These are phyloP conservation scores for Cercospora zeae-maydis DNA, from an alignment of 2,329 filamentous ascomycete genomes.

Conservation along the genomic window DNA sequence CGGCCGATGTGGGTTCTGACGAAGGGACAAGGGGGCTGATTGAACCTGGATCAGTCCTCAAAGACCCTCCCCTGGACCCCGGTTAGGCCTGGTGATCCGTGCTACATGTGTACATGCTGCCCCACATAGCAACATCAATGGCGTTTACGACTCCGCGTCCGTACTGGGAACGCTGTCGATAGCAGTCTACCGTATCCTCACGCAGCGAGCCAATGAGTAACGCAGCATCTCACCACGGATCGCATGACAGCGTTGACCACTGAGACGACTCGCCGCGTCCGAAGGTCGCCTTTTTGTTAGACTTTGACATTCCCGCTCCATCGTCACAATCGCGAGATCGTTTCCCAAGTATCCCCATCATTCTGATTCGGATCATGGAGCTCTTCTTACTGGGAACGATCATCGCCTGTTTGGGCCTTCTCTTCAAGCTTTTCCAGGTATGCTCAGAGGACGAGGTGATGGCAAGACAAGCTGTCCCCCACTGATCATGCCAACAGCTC, in stretches of 20 bases:
- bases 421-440: conserved; percentile 13
- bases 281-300: neutral
- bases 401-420: neutral
- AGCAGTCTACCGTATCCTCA: neutral
- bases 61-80: neutral
- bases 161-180: neutral
- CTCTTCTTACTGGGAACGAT: conserved; percentile 7
- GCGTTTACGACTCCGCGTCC: neutral
- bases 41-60: neutral
- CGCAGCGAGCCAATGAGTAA: neutral
- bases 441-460: neutral
- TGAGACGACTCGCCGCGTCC: neutral
- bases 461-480: neutral
- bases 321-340: neutral
- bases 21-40: neutral
- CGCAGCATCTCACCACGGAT: neutral
- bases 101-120: neutral
- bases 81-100: neutral
- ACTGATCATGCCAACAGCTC: neutral
- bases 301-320: neutral
- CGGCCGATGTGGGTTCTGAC: neutral
- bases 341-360: neutral
- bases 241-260: neutral
- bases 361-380: neutral
- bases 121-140: neutral